Evolutionary conservation across 148 eudicot genomes (phyloP).

Genomic region (Silene latifolia): DNA sequence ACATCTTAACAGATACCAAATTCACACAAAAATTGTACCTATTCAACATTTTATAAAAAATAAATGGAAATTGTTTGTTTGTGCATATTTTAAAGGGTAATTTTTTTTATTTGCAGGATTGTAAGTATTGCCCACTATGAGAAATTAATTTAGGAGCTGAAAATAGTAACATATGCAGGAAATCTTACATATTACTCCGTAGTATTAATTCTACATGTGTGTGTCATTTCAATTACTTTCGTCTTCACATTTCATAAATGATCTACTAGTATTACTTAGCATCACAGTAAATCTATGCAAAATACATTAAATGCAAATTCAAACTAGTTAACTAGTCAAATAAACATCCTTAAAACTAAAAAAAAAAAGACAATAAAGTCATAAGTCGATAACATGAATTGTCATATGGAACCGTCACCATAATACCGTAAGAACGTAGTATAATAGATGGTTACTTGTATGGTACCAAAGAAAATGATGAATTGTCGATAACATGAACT

Average conservation of each 20-base stretch:
- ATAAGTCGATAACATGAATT: no score
- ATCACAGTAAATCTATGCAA: not conserved
- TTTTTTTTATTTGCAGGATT: constrained; percentile 3
- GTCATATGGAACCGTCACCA: not conserved
- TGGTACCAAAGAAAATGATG: no score
- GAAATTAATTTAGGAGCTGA: constrained; percentile 9
- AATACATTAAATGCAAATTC: constrained; percentile 16
- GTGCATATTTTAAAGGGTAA: constrained; percentile 4
- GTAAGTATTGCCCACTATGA: not conserved
- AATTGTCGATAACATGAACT: no score
- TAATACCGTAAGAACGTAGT: no score
- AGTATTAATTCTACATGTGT: not conserved
- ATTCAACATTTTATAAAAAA: not conserved
- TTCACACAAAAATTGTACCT: not conserved
- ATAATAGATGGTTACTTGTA: no score
- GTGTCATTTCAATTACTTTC: constrained; percentile 1
- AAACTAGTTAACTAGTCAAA: constrained; percentile 22
- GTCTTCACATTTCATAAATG: constrained; percentile 13
- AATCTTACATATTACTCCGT: not conserved
- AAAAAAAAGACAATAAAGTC: no score
- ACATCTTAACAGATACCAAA: not conserved
- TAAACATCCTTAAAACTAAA: no score
- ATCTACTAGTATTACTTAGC: not conserved
- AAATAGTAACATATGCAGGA: constrained; percentile 5
- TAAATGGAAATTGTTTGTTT: not conserved